phyloP scores from a whole-genome alignment of 306 rosid species.

The Lathyrus aphaca region DNA sequence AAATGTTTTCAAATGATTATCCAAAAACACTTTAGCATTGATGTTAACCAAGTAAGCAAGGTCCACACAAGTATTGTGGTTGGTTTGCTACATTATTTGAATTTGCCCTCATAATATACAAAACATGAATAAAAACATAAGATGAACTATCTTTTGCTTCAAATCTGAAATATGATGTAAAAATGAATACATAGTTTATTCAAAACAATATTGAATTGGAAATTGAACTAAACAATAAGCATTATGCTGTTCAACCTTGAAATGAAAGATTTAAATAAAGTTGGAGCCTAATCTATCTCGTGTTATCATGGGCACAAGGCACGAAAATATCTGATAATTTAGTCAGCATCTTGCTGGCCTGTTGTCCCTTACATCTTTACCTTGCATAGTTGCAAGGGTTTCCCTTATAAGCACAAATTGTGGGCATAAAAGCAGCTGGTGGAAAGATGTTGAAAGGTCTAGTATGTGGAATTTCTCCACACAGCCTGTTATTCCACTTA shows the following conservation, averaged over 20 bases:
- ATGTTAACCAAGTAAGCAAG: neutral
- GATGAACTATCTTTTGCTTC: neutral
- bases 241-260: slow-evolving; percentile 28
- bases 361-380: slow-evolving; percentile 38
- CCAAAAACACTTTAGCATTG: neutral
- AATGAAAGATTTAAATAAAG: slow-evolving; percentile 32
- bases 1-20: neutral
- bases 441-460: slow-evolving; percentile 84
- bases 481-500: slow-evolving; percentile 75
- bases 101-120: neutral
- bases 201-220: slow-evolving; percentile 27
- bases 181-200: neutral
- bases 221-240: slow-evolving; percentile 35
- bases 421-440: slow-evolving; percentile 81
- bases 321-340: no score
- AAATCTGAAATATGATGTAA: neutral
- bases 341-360: no score
- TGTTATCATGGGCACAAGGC: slow-evolving; percentile 45
- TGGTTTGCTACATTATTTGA: neutral
- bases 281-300: slow-evolving; percentile 41
- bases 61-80: neutral
- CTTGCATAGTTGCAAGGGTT: slow-evolving; percentile 84
- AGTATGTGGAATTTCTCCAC: slow-evolving; percentile 88
- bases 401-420: slow-evolving; percentile 87
- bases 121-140: neutral